These are phyloP conservation scores for Dimargaris cristalligena DNA, from an alignment of 192 early-diverging fungal genomes.

Conservation along the genomic window DNA sequence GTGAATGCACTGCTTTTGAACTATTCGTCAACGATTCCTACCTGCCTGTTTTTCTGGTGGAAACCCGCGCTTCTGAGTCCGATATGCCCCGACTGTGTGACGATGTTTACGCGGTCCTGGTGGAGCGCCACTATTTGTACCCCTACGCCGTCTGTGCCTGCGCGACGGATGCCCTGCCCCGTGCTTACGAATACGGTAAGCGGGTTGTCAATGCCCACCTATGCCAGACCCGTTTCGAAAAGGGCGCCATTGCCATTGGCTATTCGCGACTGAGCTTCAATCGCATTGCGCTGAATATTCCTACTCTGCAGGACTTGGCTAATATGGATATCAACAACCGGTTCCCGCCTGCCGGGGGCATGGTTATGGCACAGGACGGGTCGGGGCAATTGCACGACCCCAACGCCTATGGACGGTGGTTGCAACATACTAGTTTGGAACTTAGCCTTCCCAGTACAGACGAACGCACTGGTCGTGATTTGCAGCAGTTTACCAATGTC, in stretches of 20 bases:
- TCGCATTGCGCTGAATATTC: constrained; percentile 43
- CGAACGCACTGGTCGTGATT: constrained; percentile 48
- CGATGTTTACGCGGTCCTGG: constrained; percentile 33
- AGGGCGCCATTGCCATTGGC: constrained; percentile 33
- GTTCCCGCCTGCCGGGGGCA: too few species aligned
- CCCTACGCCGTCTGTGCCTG: constrained; percentile 44
- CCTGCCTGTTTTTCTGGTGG: constrained; percentile 53
- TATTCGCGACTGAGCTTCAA: constrained; percentile 41
- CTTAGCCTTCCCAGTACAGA: constrained; percentile 42
- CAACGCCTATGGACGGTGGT: constrained; percentile 25
- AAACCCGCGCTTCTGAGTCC: constrained; percentile 34
- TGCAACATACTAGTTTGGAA: constrained; percentile 57
- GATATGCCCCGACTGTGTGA: constrained; percentile 35
- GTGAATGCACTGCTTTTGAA: constrained; percentile 41
- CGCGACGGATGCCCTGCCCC: constrained; percentile 38
- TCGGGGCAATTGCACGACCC: not conserved
- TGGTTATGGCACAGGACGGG: not conserved
- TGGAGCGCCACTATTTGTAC: constrained; percentile 41
- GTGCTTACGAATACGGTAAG: constrained; percentile 50
- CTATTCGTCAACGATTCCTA: constrained; percentile 49
- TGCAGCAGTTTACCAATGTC: constrained; percentile 47
- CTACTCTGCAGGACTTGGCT: constrained; percentile 26
- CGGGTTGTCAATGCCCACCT: constrained; percentile 44
- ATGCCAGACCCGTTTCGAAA: constrained; percentile 44
- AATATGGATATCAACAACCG: not conserved